Evolutionary conservation across 257 asterid genomes (phyloP).

Genomic region (Anisodus acutangulus): DNA sequence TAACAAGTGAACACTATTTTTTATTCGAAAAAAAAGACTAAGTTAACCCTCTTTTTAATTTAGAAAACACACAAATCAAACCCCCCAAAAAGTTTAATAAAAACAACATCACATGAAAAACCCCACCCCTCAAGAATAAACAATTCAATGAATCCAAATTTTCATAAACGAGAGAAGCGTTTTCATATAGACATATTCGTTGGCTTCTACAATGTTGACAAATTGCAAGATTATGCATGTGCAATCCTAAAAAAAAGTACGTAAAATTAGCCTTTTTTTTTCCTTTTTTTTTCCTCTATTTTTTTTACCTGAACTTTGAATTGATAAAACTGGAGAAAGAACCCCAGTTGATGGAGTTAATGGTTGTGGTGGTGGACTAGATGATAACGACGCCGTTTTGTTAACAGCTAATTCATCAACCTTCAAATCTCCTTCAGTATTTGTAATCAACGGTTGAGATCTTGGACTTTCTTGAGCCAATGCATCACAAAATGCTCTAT

Average conservation of each 20-base stretch:
- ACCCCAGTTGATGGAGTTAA: slow-evolving; percentile 82
- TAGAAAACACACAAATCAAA: slow-evolving; percentile 31
- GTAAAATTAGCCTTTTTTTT: background rate
- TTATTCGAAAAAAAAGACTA: too few relatives aligned
- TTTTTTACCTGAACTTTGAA: slow-evolving; percentile 80
- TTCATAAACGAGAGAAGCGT: slow-evolving; percentile 22
- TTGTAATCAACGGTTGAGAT: slow-evolving; percentile 35
- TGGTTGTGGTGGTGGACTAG: slow-evolving; percentile 87
- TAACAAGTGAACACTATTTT: too few relatives aligned
- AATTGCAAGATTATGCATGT: slow-evolving; percentile 33
- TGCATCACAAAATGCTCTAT: slow-evolving; percentile 91
- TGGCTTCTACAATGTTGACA: slow-evolving; percentile 41
- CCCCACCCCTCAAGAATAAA: background rate
- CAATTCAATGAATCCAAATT: slow-evolving; percentile 12
- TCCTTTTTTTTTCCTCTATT: background rate
- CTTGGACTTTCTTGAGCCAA: slow-evolving; percentile 78
- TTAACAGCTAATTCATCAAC: slow-evolving; percentile 30
- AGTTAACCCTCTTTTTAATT: too few relatives aligned
- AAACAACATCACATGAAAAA: slow-evolving; percentile 29
- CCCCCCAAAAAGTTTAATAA: background rate
- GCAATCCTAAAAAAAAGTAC: background rate
- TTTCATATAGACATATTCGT: slow-evolving; percentile 28
- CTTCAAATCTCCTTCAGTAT: slow-evolving; percentile 40
- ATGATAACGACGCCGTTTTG: slow-evolving; percentile 40
- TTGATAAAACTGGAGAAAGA: slow-evolving; percentile 82